Evolutionary conservation across 2,329 filamentous ascomycete genomes (phyloP), one percentile per base, ranked within the genome.

Genomic region (Herpotrichia juniperi): DNA sequence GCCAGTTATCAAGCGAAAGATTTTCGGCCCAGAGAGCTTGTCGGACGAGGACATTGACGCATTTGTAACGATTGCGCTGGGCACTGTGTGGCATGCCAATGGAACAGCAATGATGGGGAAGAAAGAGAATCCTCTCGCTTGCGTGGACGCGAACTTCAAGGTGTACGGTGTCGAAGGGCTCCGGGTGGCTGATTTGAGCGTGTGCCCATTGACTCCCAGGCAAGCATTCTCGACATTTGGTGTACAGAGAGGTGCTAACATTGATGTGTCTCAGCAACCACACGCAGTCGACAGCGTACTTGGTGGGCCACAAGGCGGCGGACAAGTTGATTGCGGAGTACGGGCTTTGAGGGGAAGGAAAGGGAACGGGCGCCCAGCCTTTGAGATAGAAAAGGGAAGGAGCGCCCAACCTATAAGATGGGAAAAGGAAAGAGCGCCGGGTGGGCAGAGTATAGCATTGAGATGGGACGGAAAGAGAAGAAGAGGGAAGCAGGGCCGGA

Each of bases 11-110:
- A 56, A 71, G 64, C 11, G 78, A 76, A 59, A 68, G 72, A 11
- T 78, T 67, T 57, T 78, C 78, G 22, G 81, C 73, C 3, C 65
- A 61, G 21, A 70, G 73, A 54, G 73, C 77, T n/a, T 70, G 31
- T 73, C 71, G 1, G 73, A 80, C 24, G 82, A 83, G 45, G 82
- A 86, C 51, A 72, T 87, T 11, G 67, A 72, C 50, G 58, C 57
- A 9, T 75, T 69, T 43, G 57, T 66, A 24, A 62, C 53, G 31
- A 64, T 68, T 10, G 63, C 62, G 26, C 58, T 63, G 8, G 46
- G 49, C 8, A 74, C 71, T 0, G 67, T 74, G 11, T 74, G 68
- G 67, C 74, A 76, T 53, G 71, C 68, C 43, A 69, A 59, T 37
- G 72, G 70, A 4, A 69, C 72, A 0, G 69, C 64, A n/a, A 65